Evolutionary conservation across 805 yeast species (phyloP).

Genomic region (Kodamaea kakaduensis): DNA sequence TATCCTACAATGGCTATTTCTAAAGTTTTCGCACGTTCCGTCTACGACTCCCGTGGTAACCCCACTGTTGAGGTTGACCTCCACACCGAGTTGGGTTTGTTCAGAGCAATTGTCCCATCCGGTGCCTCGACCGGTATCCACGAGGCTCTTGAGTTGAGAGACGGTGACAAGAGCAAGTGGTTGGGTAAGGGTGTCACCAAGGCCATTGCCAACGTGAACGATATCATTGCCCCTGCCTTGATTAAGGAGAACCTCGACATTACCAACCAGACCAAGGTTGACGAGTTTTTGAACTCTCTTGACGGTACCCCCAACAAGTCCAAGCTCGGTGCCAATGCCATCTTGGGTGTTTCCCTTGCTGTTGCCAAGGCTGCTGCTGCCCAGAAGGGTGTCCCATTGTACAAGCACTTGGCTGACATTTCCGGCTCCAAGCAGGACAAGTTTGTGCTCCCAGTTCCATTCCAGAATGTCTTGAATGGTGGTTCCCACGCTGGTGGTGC

Average conservation of each 20-base stretch:
- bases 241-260: conserved; percentile 77
- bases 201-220: conserved; percentile 96
- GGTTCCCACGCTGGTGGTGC: conserved; percentile 99
- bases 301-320: conserved; percentile 98
- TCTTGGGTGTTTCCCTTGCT: conserved; percentile 96
- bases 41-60: conserved; percentile 99
- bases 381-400: conserved; percentile 88
- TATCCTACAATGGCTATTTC: conserved; percentile 65
- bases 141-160: conserved; percentile 98
- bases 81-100: conserved; percentile 85
- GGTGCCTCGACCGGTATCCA: conserved; percentile 99
- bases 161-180: conserved; percentile 97
- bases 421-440: conserved; percentile 71
- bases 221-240: conserved; percentile 90
- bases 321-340: conserved; percentile 98
- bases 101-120: conserved; percentile 98
- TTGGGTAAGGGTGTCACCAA: conserved; percentile 97
- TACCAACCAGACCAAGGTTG: conserved; percentile 80
- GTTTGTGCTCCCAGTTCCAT: conserved; percentile 96
- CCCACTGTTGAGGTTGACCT: conserved; percentile 99
- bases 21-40: conserved; percentile 90
- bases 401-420: conserved; percentile 82
- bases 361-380: conserved; percentile 99
- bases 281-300: conserved; percentile 76
- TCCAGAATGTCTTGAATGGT: conserved; percentile 99